Evolutionary conservation across 2,329 filamentous ascomycete genomes (phyloP).

Genomic region (Neopestalotiopsis sp.): DNA sequence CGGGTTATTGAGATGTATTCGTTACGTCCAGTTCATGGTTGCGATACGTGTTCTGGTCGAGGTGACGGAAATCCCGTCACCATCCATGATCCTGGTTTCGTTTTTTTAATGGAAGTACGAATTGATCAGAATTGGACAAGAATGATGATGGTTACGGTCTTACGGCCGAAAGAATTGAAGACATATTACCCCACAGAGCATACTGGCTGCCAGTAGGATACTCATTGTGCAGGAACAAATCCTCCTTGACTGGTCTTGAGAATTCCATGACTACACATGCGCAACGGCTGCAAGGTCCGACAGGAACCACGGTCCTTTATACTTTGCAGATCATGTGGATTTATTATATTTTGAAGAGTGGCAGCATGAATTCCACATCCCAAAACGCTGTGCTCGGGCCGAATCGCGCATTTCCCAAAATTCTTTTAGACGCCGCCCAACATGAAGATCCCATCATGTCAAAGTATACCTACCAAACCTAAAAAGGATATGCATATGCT

Average conservation of each 20-base stretch:
- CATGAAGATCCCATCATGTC: not conserved
- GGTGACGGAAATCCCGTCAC: constrained; percentile 9
- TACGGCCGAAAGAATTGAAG: not conserved
- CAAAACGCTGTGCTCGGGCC: not conserved
- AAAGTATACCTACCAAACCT: not conserved
- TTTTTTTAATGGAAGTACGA: not conserved
- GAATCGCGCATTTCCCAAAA: constrained; percentile 1
- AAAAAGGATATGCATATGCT: not conserved
- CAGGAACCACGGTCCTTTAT: not conserved
- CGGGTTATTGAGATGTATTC: not conserved
- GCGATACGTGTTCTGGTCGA: constrained; percentile 3
- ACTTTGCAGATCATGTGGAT: not conserved
- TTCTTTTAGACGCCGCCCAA: not conserved
- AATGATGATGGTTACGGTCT: not conserved
- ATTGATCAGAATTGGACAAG: not conserved
- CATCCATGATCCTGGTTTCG: not conserved
- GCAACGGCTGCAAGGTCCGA: not conserved
- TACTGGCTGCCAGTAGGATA: not conserved
- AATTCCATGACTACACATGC: not conserved
- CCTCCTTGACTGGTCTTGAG: not conserved
- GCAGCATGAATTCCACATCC: not conserved
- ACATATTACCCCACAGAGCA: not conserved
- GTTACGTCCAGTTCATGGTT: constrained; percentile 4
- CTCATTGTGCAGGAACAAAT: not conserved
- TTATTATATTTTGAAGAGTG: not conserved